A percentile compares a stretch with the other conserved stretches of the same genome.
Evolutionary conservation across 2,329 filamentous ascomycete genomes (phyloP).

Genomic region (Hypoxylon sp.): DNA sequence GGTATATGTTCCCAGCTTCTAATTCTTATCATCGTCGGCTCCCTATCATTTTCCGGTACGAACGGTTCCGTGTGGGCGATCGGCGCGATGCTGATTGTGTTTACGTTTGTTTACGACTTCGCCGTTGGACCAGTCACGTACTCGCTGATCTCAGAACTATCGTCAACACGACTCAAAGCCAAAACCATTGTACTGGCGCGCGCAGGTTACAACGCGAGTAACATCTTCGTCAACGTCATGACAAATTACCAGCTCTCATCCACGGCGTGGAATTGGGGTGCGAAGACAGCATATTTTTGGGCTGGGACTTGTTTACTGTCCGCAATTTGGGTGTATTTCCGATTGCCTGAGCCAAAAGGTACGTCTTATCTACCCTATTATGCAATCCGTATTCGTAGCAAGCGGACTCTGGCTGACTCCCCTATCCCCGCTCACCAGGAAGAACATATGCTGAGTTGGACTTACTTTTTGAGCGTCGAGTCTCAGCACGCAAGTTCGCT

Average conservation of each 20-base stretch:
- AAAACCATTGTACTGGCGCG: conserved; percentile 70
- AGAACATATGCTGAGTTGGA: conserved; percentile 63
- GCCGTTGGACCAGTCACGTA: conserved; percentile 70
- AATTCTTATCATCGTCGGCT: conserved; percentile 60
- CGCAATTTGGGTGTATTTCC: conserved; percentile 65
- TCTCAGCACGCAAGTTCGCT: conserved; percentile 60
- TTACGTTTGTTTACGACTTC: conserved; percentile 68
- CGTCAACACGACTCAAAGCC: conserved; percentile 67
- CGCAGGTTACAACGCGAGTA: conserved; percentile 63
- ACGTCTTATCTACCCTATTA: not conserved
- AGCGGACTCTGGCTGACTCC: conserved; percentile 11
- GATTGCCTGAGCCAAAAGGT: conserved; percentile 68
- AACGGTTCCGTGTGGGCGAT: conserved; percentile 61
- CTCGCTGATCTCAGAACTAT: conserved; percentile 66
- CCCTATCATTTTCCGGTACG: conserved; percentile 55
- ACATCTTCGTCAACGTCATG: conserved; percentile 66
- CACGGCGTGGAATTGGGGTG: conserved; percentile 64
- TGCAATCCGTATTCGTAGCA: not conserved
- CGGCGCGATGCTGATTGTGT: conserved; percentile 64
- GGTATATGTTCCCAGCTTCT: conserved; percentile 60
- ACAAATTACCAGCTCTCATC: conserved; percentile 65
- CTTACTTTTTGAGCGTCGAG: conserved; percentile 58
- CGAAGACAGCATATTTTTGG: conserved; percentile 64
- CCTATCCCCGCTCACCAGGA: conserved; percentile 22
- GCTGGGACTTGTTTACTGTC: conserved; percentile 64